Evolutionary conservation across 306 rosid genomes (phyloP).

Genomic region (Urtica urens): DNA sequence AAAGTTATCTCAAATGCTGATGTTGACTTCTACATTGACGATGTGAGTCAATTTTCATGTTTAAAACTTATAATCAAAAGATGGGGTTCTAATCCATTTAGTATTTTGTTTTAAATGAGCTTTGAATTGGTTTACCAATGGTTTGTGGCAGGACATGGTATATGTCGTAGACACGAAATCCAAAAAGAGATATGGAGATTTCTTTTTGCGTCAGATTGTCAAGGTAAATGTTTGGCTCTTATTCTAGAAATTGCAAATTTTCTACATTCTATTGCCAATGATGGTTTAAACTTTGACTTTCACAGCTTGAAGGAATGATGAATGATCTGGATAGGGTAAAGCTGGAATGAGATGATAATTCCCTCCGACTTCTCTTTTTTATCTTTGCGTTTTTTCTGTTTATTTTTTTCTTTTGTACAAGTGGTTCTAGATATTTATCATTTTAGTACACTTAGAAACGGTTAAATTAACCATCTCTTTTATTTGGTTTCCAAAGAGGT

Average conservation of each 20-base stretch:
- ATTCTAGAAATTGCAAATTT: neutral
- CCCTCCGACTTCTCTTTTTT: neutral
- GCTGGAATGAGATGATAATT: slow-evolving; percentile 43
- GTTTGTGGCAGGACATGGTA: slow-evolving; percentile 55
- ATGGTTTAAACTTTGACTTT: neutral
- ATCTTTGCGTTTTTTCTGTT: slow-evolving; percentile 11
- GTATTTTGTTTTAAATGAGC: neutral
- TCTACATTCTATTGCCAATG: neutral
- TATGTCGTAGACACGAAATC: slow-evolving; percentile 64
- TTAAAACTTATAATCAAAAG: too few species aligned
- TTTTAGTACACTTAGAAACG: slow-evolving; percentile 16
- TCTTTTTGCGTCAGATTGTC: slow-evolving; percentile 79
- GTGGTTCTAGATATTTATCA: slow-evolving; percentile 27
- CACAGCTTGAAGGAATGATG: slow-evolving; percentile 80
- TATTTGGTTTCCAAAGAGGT: neutral
- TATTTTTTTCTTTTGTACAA: slow-evolving; percentile 3
- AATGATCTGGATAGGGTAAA: slow-evolving; percentile 66
- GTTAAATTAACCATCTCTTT: neutral
- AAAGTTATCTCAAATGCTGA: slow-evolving; percentile 79
- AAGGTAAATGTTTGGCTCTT: slow-evolving; percentile 40
- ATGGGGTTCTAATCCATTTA: neutral
- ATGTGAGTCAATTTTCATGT: slow-evolving; percentile 35
- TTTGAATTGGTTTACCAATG: neutral
- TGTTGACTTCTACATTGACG: slow-evolving; percentile 74
- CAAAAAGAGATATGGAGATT: slow-evolving; percentile 69